Base-by-base conservation (phyloP, 148 eudicot species). In the Fagopyrum homotropicum region DNA sequence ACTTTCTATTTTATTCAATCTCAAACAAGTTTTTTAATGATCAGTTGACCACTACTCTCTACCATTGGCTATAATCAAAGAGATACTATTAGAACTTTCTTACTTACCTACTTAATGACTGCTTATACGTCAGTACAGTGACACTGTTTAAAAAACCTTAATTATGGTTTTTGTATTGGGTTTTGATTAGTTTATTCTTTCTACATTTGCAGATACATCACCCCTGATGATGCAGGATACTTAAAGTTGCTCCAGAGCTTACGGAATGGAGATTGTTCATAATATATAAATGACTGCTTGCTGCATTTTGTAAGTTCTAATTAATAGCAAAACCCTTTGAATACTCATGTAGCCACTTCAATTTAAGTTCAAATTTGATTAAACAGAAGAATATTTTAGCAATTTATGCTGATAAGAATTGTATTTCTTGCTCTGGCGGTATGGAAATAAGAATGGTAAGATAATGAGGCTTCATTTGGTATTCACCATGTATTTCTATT, bases 221-320 rank as follows among this genome's bases (percentile, higher is more conserved):
- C 77, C 77, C 98, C 97, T 44, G 97, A 94, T 75, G 77, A 78
- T 69, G 68, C 35, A 17, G 98, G 97, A 64, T 94, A 94, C 87
- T 79, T 94, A 89, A 85, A 91, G 83, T 89, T 94, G 22, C 80
- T 94, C 9, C 90, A 88, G 79, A 82, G 87, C 71, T 66, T 66
- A 43, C 71, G 71, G 16, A 35, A 19, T 64, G 70, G 70, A 64
- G 70, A 64, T 64, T 64, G 70, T 40, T 64, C 70, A 64, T 64
- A 12, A 64, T 45, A 35, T 35, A 40, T 35, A 64, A 30, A 64
- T 64, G 45, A 35, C 46, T 64, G 5, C 45, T 22, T 22, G 26
- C 26, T 11, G 70, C 35, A 17, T 45, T 64, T 17, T 64, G 70
- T 64, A 64, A 64, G 46, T 64, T 64, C 17, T 59, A 19, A 17